Percentiles rank a stretch among this genome's conserved stretches.
Conservation (phyloP, 352 stramenopile genomes). For the Pythium utonaiense region DNA sequence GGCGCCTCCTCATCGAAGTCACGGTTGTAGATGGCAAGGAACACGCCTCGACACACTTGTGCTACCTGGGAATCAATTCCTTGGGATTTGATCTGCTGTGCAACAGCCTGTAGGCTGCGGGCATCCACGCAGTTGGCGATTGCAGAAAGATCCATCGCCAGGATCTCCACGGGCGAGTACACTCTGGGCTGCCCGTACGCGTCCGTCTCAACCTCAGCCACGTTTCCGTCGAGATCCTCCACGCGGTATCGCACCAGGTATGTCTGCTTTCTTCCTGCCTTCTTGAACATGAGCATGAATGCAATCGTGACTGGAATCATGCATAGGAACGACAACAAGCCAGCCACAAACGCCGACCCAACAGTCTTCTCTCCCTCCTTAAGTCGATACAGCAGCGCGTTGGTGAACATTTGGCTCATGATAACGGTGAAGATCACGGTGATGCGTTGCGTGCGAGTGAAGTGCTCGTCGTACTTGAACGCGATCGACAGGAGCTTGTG, state of each 20-base stretch:
- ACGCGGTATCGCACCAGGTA: conserved; percentile 66
- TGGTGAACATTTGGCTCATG: conserved; percentile 73
- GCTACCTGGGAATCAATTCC: conserved; percentile 25
- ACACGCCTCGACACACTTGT: conserved; percentile 53
- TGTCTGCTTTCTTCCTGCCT: conserved; percentile 48
- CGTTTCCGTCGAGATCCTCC: conserved; percentile 54
- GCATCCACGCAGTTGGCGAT: conserved; percentile 44
- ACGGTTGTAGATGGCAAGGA: conserved; percentile 56
- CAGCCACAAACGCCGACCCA: conserved; percentile 49
- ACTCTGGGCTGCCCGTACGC: conserved; percentile 51
- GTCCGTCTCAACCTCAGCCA: conserved; percentile 60
- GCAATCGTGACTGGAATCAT: conserved; percentile 62
- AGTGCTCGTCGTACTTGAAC: conserved; percentile 75
- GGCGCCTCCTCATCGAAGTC: conserved; percentile 41
- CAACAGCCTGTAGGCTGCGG: conserved; percentile 26
- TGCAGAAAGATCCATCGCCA: conserved; percentile 52
- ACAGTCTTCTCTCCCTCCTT: conserved; percentile 39
- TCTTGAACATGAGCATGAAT: conserved; percentile 75
- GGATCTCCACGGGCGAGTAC: conserved; percentile 42
- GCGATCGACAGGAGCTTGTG: conserved; percentile 69
- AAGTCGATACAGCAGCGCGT: conserved; percentile 59
- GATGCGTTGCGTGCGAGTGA: conserved; percentile 52
- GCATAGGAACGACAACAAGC: conserved; percentile 53
- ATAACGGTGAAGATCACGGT: conserved; percentile 70
- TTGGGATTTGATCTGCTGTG: conserved; percentile 31